Evolutionary conservation across 441 rosid species (phyloP), one percentile per base, ranked within the genome.

Genomic region (Euphorbia schlechtendalii): DNA sequence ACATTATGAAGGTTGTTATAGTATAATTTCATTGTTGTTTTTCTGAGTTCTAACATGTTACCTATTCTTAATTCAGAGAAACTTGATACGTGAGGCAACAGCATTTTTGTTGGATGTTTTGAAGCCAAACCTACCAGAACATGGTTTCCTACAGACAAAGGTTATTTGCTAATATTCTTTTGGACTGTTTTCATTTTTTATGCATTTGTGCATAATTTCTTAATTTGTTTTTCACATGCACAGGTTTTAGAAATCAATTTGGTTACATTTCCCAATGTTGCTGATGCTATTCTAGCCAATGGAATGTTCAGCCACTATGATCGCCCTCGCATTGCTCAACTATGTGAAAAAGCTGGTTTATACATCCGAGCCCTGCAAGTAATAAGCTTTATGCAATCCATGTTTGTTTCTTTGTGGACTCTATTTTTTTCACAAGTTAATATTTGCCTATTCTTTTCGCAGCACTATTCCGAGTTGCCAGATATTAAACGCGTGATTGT

Each of bases 271-370:
- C 97, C 99, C 17, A 94, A 94, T 74, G 99, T 94, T 30, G 99
- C 99, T 70, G 99, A 94, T 83, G 99, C 99, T 71, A 94, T 94
- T 77, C 78, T 94, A 73, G 99, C 99, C 59, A 94, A 94, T 77
- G 99, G 96, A 71, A 94, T 94, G 99, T 94, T 94, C 75, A 86
- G 92, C 74, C 96, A 94, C 79, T 94, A 94, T 78, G 99, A 91
- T 65, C 92, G 94, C 62, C 96, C 98, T 67, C 96, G 99, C 32
- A 81, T 94, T 74, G 99, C 88, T 11, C 99, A 94, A 77, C 94
- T 94, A 53, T 94, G 99, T 85, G 98, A 95, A 77, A 92, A 92
- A 74, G 97, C 96, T 78, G 98, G 98, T 75, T 88, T 92, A 63
- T 94, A 77, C 68, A 82, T 94, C 40, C 83, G 92, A 72, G 94